These are phyloP conservation scores for Phlebiopsis flavidoalba DNA, from an alignment of 768 basidiomycete genomes.

Conservation along the genomic window DNA sequence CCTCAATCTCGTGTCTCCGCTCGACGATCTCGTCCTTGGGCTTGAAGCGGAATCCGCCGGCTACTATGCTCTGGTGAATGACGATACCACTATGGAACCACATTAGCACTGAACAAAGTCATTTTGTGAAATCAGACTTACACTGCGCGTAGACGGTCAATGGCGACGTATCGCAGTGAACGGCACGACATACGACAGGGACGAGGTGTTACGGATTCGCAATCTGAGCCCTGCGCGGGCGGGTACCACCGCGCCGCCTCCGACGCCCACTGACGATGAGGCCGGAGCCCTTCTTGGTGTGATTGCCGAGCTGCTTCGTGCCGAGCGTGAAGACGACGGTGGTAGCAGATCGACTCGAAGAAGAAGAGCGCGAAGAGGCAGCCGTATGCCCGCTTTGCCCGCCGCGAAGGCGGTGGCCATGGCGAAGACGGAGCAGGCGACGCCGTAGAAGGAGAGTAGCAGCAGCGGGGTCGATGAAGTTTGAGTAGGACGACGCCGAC, in stretches of 20 bases:
- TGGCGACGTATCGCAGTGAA: constrained; percentile 52
- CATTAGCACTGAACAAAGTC: not conserved
- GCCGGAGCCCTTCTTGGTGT: constrained; percentile 59
- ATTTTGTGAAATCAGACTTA: constrained; percentile 28
- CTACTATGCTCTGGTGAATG: constrained; percentile 42
- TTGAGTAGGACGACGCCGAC: constrained; percentile 54
- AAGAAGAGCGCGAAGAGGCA: constrained; percentile 65
- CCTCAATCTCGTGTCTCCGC: constrained; percentile 15
- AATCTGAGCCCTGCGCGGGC: constrained; percentile 50
- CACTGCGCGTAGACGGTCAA: constrained; percentile 57
- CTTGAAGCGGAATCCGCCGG: constrained; percentile 45
- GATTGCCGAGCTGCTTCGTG: constrained; percentile 56
- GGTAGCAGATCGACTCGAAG: constrained; percentile 74
- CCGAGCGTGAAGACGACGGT: constrained; percentile 63
- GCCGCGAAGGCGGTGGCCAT: constrained; percentile 45
- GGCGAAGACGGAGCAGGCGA: constrained; percentile 46
- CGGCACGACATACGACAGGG: constrained; percentile 58
- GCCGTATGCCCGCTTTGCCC: constrained; percentile 50
- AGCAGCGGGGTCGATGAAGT: constrained; percentile 63
- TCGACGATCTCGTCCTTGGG: constrained; percentile 38
- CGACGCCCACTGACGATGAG: constrained; percentile 65
- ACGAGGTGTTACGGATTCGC: constrained; percentile 46
- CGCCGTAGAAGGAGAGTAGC: constrained; percentile 48
- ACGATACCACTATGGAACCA: constrained; percentile 44
- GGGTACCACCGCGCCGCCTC: constrained; percentile 70